These are phyloP conservation scores for Lentinula novae-zelandiae DNA, from an alignment of 1,284 basidiomycete species.

Conservation along the genomic window DNA sequence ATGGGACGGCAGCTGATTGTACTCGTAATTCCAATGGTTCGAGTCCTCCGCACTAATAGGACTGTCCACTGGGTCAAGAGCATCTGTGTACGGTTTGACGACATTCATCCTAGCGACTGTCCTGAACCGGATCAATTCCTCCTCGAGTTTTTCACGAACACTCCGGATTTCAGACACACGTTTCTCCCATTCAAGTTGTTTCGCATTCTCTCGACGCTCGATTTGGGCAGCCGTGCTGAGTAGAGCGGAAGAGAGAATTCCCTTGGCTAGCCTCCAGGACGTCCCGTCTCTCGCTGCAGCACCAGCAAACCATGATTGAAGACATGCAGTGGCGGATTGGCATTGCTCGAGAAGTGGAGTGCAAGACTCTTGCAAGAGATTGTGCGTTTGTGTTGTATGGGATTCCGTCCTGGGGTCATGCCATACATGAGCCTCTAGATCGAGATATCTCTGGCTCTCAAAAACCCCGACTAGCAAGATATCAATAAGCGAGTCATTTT, in stretches of 20 bases:
- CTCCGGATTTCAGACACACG: neutral
- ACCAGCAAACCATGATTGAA: constrained; percentile 48
- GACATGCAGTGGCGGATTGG: constrained; percentile 39
- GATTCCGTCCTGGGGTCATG: constrained; percentile 50
- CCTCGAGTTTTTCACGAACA: constrained; percentile 1
- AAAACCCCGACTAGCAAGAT: constrained; percentile 69
- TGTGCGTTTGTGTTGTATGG: constrained; percentile 47
- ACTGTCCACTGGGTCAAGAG: constrained; percentile 43
- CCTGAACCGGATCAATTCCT: constrained; percentile 27
- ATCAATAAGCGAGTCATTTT: neutral
- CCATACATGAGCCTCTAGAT: constrained; percentile 62
- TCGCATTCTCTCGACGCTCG: neutral
- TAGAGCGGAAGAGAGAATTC: neutral
- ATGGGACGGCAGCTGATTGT: constrained; percentile 45
- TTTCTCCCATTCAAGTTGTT: constrained; percentile 1
- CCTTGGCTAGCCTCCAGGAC: neutral
- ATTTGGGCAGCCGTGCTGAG: neutral
- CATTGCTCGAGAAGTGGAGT: constrained; percentile 53
- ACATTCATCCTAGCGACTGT: constrained; percentile 45
- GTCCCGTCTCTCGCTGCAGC: neutral
- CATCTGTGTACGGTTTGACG: constrained; percentile 59
- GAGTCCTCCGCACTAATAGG: constrained; percentile 27
- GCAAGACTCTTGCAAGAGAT: constrained; percentile 55
- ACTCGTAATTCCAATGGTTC: constrained; percentile 19
- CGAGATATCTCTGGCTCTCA: constrained; percentile 75